Conservation (phyloP, 1,284 basidiomycete species). For the Fereydounia khargensis region DNA sequence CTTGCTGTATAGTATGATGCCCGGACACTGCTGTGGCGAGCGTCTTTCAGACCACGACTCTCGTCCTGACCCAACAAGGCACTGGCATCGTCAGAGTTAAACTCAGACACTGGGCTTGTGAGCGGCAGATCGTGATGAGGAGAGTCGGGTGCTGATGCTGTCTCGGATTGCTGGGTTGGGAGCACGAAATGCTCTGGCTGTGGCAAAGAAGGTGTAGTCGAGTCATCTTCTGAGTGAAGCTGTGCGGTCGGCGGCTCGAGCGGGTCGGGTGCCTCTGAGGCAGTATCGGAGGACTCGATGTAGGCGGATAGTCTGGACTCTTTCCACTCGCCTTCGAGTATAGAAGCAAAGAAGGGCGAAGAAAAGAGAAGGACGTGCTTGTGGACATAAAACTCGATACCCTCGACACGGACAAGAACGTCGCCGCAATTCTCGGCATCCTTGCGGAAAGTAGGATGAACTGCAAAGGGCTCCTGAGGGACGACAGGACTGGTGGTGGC, state of each 20-base stretch:
- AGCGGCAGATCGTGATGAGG: neutral
- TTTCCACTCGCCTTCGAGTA: conserved; percentile 31
- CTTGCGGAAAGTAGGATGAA: conserved; percentile 20
- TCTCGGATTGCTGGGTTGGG: too few species aligned
- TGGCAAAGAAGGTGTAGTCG: too few species aligned
- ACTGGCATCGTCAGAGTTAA: neutral
- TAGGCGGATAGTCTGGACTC: conserved; percentile 12
- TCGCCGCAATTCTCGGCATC: conserved; percentile 31
- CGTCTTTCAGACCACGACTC: neutral
- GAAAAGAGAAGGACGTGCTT: conserved; percentile 33
- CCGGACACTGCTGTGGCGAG: neutral
- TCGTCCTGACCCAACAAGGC: neutral
- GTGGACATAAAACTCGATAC: conserved; percentile 39
- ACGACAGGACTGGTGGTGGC: neutral
- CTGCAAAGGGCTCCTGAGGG: conserved; percentile 3
- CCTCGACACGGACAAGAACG: conserved; percentile 27
- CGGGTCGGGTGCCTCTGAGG: too few species aligned
- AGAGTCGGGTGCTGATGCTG: neutral
- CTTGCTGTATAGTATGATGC: conserved; percentile 2
- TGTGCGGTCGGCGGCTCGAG: too few species aligned
- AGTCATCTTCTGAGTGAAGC: too few species aligned
- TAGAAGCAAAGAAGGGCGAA: conserved; percentile 30
- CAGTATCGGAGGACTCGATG: too few species aligned
- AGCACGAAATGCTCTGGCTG: too few species aligned
- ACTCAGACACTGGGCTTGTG: neutral